Evolutionary conservation across 2,329 filamentous ascomycete genomes (phyloP).

Genomic region (Aspergillus quadricinctus): DNA sequence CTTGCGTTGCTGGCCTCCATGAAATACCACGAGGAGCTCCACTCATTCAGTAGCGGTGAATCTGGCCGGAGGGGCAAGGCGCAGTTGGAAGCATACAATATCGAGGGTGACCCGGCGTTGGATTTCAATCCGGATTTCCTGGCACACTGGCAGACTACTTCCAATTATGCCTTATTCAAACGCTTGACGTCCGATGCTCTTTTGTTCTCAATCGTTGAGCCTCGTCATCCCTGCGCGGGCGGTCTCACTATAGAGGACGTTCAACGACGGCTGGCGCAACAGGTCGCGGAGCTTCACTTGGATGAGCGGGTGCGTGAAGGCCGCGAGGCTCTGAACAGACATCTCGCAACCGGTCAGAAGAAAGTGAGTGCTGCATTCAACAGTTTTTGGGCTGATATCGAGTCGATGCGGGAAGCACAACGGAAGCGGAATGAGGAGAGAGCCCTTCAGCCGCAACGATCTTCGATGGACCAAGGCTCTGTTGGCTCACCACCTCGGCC

Average conservation of each 20-base stretch:
- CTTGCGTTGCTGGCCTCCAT: conserved; percentile 81
- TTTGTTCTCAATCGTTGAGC: conserved; percentile 90
- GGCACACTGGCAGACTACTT: conserved; percentile 78
- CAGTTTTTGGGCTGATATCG: conserved; percentile 85
- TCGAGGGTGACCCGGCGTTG: conserved; percentile 75
- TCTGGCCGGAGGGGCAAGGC: conserved; percentile 36
- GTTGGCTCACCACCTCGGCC: conserved; percentile 22
- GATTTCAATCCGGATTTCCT: conserved; percentile 86
- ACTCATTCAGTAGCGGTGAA: conserved; percentile 44
- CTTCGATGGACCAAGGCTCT: conserved; percentile 25
- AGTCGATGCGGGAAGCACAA: conserved; percentile 71
- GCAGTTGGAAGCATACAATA: conserved; percentile 54
- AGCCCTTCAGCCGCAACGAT: conserved; percentile 24
- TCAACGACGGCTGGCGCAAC: conserved; percentile 80
- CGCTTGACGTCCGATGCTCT: conserved; percentile 70
- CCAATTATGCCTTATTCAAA: conserved; percentile 89
- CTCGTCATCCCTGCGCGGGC: conserved; percentile 87
- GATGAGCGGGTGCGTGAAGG: conserved; percentile 85
- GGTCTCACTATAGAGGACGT: conserved; percentile 92
- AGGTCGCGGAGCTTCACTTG: conserved; percentile 88
- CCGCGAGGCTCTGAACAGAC: conserved; percentile 79
- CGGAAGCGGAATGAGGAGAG: conserved; percentile 47
- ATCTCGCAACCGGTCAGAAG: conserved; percentile 80
- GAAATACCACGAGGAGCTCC: conserved; percentile 76
- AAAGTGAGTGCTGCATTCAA: conserved; percentile 85